Evolutionary conservation across 768 basidiomycete species (phyloP), one percentile per base, ranked within the genome.

Genomic region (Multifurca ochricompacta): DNA sequence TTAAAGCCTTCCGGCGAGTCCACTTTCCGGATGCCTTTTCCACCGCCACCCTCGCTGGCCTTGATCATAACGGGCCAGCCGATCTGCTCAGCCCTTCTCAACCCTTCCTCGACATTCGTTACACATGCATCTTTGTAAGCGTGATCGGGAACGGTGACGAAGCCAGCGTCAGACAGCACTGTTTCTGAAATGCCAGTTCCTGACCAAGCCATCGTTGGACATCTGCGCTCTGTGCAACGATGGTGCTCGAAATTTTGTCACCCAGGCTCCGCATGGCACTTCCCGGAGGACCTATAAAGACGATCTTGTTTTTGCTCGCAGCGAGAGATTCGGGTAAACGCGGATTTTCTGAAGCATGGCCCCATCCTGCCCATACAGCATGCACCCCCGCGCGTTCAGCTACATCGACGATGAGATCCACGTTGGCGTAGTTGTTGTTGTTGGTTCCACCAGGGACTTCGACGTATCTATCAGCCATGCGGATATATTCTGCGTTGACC

Each of bases 361-460:
- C 96, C 96, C 96, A 99, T 53, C 96, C 96, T 32, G 96, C 96
- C 96, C 96, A 99, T 23, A 99, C 96, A 40, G 96, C 96, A 66
- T 99, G 96, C 1, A 98, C 96, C 30, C 93, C 96, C 19, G 92
- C 80, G 61, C 96, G 85, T 71, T 99, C 94, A 39, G 96, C 96
- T 53, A 99, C 83, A 67, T 99, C 96, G 54, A 98, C 90, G 65
- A 99, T 98, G 65, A 96, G 85, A 66, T 99, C 96, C 64, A 99
- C 96, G 68, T 99, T 99, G 62, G 96, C 96, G 66, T 98, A 98
- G 71, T 99, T 98, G 79, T 98, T 93, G 77, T 98, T 99, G 70
- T 99, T 99, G 18, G 87, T 82, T 58, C 96, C 96, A 56, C 96
- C 96, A 18, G 96, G 94, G 8, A 99, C 96, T 71, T 99, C 96